phyloP scores from a whole-genome alignment of 192 early-diverging fungal species.

The Linnemannia hyalina region DNA sequence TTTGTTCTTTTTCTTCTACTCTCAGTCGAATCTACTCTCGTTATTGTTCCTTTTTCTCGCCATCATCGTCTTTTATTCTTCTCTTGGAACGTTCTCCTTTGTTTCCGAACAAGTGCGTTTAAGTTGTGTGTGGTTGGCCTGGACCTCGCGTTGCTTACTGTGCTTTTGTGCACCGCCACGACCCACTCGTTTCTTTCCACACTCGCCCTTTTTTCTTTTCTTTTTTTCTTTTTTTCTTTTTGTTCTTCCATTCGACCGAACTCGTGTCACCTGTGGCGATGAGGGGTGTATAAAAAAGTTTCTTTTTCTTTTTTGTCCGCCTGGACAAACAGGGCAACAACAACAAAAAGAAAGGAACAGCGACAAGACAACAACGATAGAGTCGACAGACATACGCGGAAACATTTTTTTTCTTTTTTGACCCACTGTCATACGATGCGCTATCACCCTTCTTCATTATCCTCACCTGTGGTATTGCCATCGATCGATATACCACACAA shows the following conservation, averaged over 20 bases:
- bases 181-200: too few species aligned
- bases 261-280: conserved; percentile 13
- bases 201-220: background rate
- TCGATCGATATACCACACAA: too few species aligned
- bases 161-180: background rate
- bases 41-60: background rate
- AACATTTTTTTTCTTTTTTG: background rate
- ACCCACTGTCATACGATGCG: too few species aligned
- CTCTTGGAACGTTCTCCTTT: background rate
- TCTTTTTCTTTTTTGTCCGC: background rate
- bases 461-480: too few species aligned
- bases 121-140: background rate
- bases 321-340: background rate
- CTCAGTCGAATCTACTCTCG: background rate
- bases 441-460: too few species aligned
- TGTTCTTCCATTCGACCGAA: background rate
- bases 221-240: background rate
- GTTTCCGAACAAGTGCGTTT: background rate
- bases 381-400: background rate
- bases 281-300: background rate
- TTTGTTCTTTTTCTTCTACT: too few species aligned
- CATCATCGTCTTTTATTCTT: background rate
- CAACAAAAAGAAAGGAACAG: too few species aligned
- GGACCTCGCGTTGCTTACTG: background rate
- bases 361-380: background rate